phyloP scores from a whole-genome alignment of 176 grass and related monocot species.

The Hyparrhenia diplandra region DNA sequence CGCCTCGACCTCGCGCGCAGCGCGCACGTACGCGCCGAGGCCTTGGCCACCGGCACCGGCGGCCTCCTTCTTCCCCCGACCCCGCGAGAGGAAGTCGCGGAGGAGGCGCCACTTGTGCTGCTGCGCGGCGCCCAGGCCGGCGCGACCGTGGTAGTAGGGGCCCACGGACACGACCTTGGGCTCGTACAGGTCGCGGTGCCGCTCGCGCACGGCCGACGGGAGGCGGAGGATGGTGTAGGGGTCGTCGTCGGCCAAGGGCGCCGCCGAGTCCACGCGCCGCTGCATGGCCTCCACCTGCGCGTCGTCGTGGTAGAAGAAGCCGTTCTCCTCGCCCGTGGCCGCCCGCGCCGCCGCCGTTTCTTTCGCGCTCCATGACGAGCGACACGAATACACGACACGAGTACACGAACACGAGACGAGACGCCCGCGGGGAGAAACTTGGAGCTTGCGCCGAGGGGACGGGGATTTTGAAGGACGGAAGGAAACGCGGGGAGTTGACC shows the following conservation, averaged over 20 bases:
- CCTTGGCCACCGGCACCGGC: no score
- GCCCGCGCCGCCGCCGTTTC: background rate
- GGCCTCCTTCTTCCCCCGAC: background rate
- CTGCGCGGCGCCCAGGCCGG: slow-evolving; percentile 32
- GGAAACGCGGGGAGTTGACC: background rate
- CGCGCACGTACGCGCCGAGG: slow-evolving; percentile 36
- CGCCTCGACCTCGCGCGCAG: slow-evolving; percentile 23
- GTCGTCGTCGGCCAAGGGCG: slow-evolving; percentile 26
- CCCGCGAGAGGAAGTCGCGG: slow-evolving; percentile 27
- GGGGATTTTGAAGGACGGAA: background rate
- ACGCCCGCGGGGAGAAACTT: no score
- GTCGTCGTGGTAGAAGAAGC: slow-evolving; percentile 29
- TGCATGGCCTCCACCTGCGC: slow-evolving; percentile 47
- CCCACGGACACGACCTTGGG: slow-evolving; percentile 46
- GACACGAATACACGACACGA: background rate
- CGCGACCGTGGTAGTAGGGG: slow-evolving; percentile 35
- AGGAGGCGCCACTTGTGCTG: slow-evolving; percentile 58
- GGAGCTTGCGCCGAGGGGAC: background rate
- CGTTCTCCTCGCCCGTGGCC: background rate
- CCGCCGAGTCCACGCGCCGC: slow-evolving; percentile 38
- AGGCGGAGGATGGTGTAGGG: slow-evolving; percentile 51
- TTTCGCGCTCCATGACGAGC: slow-evolving; percentile 7
- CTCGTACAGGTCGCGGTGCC: slow-evolving; percentile 48
- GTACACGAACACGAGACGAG: no score
- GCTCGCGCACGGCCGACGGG: slow-evolving; percentile 43